These are phyloP conservation scores for Sextonia rubra DNA, from an alignment of 164 flowering plant genomes.

Conservation along the genomic window DNA sequence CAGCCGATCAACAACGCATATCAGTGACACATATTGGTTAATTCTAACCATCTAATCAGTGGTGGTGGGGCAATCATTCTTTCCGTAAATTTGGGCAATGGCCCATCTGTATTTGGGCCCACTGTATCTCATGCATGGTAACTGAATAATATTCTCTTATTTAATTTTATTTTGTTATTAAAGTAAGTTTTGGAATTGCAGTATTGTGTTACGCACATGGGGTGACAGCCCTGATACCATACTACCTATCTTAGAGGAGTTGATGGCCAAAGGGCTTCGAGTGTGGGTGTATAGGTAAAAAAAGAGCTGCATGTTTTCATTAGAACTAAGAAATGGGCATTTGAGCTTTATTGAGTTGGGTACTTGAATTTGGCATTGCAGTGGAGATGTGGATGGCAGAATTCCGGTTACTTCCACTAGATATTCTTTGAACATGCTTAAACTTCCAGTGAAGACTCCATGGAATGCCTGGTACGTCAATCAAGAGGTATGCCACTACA, in stretches of 20 bases:
- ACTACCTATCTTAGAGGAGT: slow-evolving; percentile 48
- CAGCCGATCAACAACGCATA: no score
- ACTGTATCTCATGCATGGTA: background rate
- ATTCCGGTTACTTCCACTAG: slow-evolving; percentile 73
- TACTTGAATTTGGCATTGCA: slow-evolving; percentile 22
- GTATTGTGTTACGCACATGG: slow-evolving; percentile 38
- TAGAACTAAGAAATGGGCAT: background rate
- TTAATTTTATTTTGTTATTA: background rate
- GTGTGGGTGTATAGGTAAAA: slow-evolving; percentile 72
- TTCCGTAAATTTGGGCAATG: background rate
- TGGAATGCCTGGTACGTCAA: slow-evolving; percentile 58
- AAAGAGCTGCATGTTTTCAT: background rate
- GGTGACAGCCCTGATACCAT: slow-evolving; percentile 40
- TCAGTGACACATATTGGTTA: no score
- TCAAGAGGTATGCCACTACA: slow-evolving; percentile 30
- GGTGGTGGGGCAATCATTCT: no score
- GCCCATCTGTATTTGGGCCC: background rate
- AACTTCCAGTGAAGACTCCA: slow-evolving; percentile 33
- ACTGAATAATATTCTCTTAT: background rate
- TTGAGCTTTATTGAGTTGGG: background rate
- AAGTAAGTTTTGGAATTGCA: slow-evolving; percentile 14
- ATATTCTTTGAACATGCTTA: slow-evolving; percentile 45
- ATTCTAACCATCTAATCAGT: no score
- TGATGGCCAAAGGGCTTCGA: slow-evolving; percentile 46
- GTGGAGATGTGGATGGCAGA: slow-evolving; percentile 78